These are phyloP conservation scores for Talaromyces amestolkiae DNA, from an alignment of 2,329 filamentous ascomycete genomes.

Conservation along the genomic window DNA sequence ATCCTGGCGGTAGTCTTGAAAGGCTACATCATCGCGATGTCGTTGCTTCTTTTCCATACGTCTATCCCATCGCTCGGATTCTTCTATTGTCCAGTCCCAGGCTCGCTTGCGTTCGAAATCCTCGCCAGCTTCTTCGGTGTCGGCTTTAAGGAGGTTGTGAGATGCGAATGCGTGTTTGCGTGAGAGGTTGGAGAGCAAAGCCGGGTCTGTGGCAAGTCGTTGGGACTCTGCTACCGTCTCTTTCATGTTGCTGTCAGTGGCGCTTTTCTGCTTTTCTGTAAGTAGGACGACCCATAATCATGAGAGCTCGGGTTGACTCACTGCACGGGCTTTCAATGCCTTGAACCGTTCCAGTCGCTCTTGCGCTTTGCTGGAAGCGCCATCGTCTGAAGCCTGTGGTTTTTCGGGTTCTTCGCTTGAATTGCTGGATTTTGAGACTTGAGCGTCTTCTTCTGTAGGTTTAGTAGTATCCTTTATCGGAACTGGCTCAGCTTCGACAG, in stretches of 20 bases:
- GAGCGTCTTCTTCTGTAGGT: background rate
- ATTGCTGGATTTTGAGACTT: background rate
- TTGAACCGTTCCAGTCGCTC: constrained; percentile 81
- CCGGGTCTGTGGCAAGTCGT: constrained; percentile 72
- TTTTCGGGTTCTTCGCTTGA: constrained; percentile 11
- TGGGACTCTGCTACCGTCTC: constrained; percentile 82
- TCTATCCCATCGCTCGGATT: constrained; percentile 91
- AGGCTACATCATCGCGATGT: constrained; percentile 80
- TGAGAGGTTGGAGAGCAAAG: constrained; percentile 72
- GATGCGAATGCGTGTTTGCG: constrained; percentile 83
- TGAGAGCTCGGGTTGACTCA: constrained; percentile 31
- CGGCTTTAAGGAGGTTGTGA: constrained; percentile 90
- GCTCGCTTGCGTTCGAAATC: constrained; percentile 97
- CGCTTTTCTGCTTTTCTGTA: constrained; percentile 38
- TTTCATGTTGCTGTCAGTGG: constrained; percentile 64
- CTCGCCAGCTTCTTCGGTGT: constrained; percentile 77
- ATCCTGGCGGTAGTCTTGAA: constrained; percentile 84
- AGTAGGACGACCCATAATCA: constrained; percentile 22
- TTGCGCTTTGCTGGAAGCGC: constrained; percentile 37
- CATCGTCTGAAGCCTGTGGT: constrained; percentile 20
- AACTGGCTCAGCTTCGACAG: background rate
- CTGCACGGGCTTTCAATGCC: constrained; percentile 75
- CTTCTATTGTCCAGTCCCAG: constrained; percentile 98
- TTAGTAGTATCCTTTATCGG: background rate
- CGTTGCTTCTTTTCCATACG: constrained; percentile 80